Evolutionary conservation across 1,284 basidiomycete genomes (phyloP).

Genomic region (Butyriboletus appendiculatus): DNA sequence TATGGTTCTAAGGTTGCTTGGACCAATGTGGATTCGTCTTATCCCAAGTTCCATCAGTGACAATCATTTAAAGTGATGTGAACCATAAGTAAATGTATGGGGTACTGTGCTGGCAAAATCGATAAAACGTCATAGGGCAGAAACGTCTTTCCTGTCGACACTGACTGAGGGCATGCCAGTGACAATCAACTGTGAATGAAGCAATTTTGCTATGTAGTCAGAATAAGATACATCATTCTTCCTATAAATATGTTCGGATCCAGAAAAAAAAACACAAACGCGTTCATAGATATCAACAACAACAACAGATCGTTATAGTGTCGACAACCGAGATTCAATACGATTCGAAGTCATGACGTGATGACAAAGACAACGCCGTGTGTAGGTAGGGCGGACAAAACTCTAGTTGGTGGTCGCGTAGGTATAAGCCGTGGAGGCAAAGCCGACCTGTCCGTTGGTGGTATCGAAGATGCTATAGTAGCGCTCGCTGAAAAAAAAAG

Average conservation of each 20-base stretch:
- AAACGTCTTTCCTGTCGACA: too few species aligned
- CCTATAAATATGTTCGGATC: neutral
- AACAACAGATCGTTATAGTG: neutral
- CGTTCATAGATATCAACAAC: neutral
- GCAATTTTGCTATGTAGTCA: neutral
- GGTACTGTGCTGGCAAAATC: neutral
- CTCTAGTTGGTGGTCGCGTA: neutral
- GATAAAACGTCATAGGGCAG: too few species aligned
- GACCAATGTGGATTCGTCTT: neutral
- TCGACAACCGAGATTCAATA: neutral
- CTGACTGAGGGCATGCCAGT: too few species aligned
- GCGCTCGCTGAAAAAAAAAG: conserved; percentile 37
- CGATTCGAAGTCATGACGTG: neutral
- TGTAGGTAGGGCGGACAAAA: neutral
- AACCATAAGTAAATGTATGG: neutral
- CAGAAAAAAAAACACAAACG: too few species aligned
- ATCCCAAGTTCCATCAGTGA: neutral
- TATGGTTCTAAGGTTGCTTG: neutral
- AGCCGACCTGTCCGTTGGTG: conserved; percentile 44
- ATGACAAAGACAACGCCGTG: neutral
- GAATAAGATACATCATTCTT: neutral
- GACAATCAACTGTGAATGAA: too few species aligned
- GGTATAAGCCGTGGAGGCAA: conserved; percentile 48
- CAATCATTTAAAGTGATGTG: neutral
- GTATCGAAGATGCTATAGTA: conserved; percentile 55